These are phyloP conservation scores for Chrysosporium keratinophilum DNA, from an alignment of 2,329 filamentous ascomycete species.

Conservation along the genomic window DNA sequence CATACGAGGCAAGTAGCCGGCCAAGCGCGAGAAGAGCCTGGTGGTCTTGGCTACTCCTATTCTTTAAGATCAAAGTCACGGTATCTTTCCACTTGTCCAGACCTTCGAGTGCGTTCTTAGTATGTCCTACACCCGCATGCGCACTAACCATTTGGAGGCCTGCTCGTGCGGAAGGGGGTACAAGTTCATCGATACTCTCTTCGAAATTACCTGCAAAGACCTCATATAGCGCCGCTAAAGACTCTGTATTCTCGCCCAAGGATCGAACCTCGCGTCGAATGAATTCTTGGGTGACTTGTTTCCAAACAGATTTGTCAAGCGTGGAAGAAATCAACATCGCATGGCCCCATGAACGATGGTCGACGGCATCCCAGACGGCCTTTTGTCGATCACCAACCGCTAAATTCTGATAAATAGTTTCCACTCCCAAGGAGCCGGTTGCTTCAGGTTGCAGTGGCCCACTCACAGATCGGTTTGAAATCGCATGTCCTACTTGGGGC, in stretches of 20 bases:
- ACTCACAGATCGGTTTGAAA: not conserved
- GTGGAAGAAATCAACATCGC: slow-evolving; percentile 85
- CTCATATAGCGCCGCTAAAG: slow-evolving; percentile 83
- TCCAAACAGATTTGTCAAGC: slow-evolving; percentile 64
- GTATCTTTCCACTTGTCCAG: slow-evolving; percentile 93
- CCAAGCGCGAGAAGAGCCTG: slow-evolving; percentile 71
- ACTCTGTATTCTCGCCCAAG: slow-evolving; percentile 67
- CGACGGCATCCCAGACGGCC: slow-evolving; percentile 85
- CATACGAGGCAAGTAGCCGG: slow-evolving; percentile 71
- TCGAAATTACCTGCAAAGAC: slow-evolving; percentile 88
- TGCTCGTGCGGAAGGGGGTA: slow-evolving; percentile 81
- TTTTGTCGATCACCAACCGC: slow-evolving; percentile 76
- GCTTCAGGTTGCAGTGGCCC: slow-evolving; percentile 12
- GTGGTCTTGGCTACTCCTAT: slow-evolving; percentile 70
- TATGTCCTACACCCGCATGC: slow-evolving; percentile 45
- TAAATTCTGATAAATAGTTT: slow-evolving; percentile 35
- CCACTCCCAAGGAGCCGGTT: slow-evolving; percentile 5
- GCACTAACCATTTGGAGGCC: slow-evolving; percentile 84
- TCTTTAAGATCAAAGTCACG: slow-evolving; percentile 71
- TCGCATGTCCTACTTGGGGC: not conserved
- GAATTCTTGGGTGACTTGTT: slow-evolving; percentile 89
- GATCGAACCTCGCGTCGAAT: slow-evolving; percentile 89
- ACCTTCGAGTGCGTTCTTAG: slow-evolving; percentile 68
- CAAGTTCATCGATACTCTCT: slow-evolving; percentile 90
- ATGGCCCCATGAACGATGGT: slow-evolving; percentile 91